These are phyloP conservation scores for Cucurbita pepo DNA, from an alignment of 306 rosid species.

Conservation along the genomic window DNA sequence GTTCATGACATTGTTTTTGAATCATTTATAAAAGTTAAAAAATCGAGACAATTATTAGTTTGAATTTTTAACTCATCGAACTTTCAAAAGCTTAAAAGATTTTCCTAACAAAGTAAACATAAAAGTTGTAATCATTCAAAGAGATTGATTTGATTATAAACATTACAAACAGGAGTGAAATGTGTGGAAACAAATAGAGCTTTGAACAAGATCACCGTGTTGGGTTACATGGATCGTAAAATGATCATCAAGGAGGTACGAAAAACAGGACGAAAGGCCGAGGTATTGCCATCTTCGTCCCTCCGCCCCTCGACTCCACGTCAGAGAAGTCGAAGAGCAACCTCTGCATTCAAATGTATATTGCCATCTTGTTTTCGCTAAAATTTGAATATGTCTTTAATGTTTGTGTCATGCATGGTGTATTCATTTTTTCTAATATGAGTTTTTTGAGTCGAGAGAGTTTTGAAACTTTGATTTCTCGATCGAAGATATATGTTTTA, in stretches of 20 bases:
- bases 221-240: not conserved
- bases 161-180: not conserved
- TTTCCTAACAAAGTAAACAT: too few relatives aligned
- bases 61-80: too few relatives aligned
- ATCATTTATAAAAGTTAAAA: too few relatives aligned
- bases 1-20: too few relatives aligned
- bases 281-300: not conserved
- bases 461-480: too few relatives aligned
- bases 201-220: not conserved
- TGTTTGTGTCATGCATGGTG: not conserved
- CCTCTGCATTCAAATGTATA: not conserved
- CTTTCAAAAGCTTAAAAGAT: not conserved
- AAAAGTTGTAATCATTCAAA: too few relatives aligned
- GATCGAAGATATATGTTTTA: too few relatives aligned
- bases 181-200: not conserved
- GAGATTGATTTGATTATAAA: too few relatives aligned
- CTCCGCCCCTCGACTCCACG: not conserved
- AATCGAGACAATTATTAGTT: too few relatives aligned
- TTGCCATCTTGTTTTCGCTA: not conserved
- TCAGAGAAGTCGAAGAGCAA: not conserved
- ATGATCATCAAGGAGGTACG: not conserved
- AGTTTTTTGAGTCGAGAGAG: too few relatives aligned
- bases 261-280: not conserved
- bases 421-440: too few relatives aligned
- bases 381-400: not conserved